Evolutionary conservation across 176 grass and related monocot species (phyloP).

Genomic region (Pontederia paniculata): DNA sequence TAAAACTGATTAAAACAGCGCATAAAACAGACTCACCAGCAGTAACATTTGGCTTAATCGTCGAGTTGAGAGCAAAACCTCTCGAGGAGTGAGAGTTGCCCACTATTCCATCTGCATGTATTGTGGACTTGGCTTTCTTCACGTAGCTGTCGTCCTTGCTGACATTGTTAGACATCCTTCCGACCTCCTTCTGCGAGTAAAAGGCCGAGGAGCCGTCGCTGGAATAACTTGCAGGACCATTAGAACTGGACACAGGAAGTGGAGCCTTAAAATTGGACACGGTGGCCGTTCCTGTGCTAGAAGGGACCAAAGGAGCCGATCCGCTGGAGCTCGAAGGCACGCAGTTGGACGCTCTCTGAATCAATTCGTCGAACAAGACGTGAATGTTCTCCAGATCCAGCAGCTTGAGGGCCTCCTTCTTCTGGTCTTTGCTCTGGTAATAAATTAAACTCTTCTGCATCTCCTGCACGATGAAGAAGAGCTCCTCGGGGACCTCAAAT

Average conservation of each 20-base stretch:
- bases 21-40: constrained; percentile 19
- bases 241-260: too few species aligned
- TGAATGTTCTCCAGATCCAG: constrained; percentile 63
- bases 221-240: background rate
- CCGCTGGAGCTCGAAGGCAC: background rate
- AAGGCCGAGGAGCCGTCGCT: constrained; percentile 21
- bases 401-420: constrained; percentile 68
- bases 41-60: constrained; percentile 1
- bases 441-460: constrained; percentile 47
- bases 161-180: constrained; percentile 29
- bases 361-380: constrained; percentile 64
- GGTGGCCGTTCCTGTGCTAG: background rate
- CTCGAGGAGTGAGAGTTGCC: constrained; percentile 27
- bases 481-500: constrained; percentile 37
- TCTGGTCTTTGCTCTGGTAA: constrained; percentile 45
- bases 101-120: constrained; percentile 38
- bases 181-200: constrained; percentile 12
- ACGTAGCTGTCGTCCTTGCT: constrained; percentile 90
- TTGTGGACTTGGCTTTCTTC: constrained; percentile 54
- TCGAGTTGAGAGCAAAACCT: constrained; percentile 13
- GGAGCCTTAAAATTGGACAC: constrained; percentile 13
- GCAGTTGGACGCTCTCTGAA: constrained; percentile 66
- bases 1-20: background rate
- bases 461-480: constrained; percentile 60
- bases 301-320: constrained; percentile 22